These are phyloP conservation scores for Bruguiera gymnorhiza DNA, from an alignment of 345 rosid species.

Conservation along the genomic window DNA sequence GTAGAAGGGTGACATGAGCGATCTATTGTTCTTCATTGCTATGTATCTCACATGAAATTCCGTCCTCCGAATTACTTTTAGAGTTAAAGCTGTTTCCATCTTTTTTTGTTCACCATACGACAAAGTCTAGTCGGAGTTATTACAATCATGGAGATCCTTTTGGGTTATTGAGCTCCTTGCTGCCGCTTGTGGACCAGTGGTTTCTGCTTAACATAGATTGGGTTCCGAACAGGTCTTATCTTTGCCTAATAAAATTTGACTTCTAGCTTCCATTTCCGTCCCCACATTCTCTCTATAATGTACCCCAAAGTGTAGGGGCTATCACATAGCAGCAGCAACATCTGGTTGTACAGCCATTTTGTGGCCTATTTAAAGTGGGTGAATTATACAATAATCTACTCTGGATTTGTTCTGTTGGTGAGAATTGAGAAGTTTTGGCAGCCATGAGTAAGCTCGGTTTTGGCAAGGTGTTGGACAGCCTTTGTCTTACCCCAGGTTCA, in stretches of 20 bases:
- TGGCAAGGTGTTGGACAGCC: conserved; percentile 32
- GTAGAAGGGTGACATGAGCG: conserved; percentile 10
- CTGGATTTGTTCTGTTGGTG: not conserved
- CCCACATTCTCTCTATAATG: not conserved
- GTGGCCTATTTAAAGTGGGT: conserved; percentile 15
- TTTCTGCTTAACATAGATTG: not conserved
- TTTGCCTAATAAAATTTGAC: conserved; percentile 30
- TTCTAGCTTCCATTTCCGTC: not conserved
- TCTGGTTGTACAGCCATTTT: conserved; percentile 6
- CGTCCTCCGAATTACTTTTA: not conserved
- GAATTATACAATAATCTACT: not conserved
- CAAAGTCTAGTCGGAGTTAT: conserved; percentile 17
- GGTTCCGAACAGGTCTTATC: conserved; percentile 2
- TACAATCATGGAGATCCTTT: not conserved
- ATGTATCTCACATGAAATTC: not conserved
- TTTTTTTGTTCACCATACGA: conserved; percentile 13
- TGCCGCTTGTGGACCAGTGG: conserved; percentile 8
- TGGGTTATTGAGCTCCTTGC: not conserved
- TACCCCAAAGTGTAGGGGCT: not conserved
- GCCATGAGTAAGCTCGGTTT: conserved; percentile 34
- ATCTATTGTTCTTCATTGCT: not conserved
- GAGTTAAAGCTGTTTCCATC: not conserved
- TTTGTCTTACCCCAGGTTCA: conserved; percentile 21
- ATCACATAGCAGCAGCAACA: not conserved
- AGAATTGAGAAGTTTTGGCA: not conserved